A percentile compares a stretch with the other conserved stretches of the same genome.
Evolutionary conservation across 129 eudicot genomes (phyloP).

Genomic region (Logfia minima): DNA sequence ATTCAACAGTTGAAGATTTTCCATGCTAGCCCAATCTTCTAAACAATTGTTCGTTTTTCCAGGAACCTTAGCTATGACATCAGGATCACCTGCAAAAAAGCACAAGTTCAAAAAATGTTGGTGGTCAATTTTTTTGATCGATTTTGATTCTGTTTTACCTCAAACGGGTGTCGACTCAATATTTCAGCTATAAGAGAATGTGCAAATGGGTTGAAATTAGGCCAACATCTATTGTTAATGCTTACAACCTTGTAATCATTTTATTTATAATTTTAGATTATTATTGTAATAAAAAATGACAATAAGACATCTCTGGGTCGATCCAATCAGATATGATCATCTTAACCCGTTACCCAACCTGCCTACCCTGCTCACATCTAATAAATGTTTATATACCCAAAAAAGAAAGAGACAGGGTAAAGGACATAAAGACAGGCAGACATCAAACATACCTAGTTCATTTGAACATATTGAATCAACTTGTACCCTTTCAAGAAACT

Average conservation of each 20-base stretch:
- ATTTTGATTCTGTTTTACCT: background rate
- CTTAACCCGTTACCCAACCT: slow-evolving; percentile 13
- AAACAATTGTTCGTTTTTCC: slow-evolving; percentile 50
- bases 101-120: background rate
- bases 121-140: background rate
- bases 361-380: background rate
- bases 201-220: no score
- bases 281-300: no score
- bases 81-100: slow-evolving; percentile 69
- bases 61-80: slow-evolving; percentile 70
- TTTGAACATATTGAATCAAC: slow-evolving; percentile 93
- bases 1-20: slow-evolving; percentile 69
- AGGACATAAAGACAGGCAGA: background rate
- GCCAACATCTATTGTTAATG: no score
- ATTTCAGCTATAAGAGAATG: background rate
- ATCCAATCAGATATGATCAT: background rate
- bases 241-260: no score
- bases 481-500: slow-evolving; percentile 90
- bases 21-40: slow-evolving; percentile 57
- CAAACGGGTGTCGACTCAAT: background rate
- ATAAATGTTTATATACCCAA: background rate
- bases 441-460: slow-evolving; percentile 71
- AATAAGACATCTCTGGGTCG: background rate
- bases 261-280: no score
- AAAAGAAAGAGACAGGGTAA: slow-evolving; percentile 8